These are phyloP conservation scores for Lepraria neglecta DNA, from an alignment of 495 filamentous ascomycete genomes.

Conservation along the genomic window DNA sequence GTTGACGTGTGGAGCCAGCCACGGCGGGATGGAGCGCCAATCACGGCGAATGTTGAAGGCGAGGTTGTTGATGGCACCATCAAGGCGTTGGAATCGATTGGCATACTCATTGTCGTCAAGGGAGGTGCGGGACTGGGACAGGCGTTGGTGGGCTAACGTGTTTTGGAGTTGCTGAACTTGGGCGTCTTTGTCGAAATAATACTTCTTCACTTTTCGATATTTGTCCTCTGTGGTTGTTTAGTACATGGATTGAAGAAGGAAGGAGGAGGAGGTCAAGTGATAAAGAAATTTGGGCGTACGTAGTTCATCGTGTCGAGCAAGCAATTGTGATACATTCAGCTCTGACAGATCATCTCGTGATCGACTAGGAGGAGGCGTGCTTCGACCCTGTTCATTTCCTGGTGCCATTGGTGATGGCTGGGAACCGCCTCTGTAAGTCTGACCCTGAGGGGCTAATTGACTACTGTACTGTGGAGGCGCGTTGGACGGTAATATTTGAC, in stretches of 20 bases:
- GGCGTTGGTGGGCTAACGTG: conserved; percentile 87
- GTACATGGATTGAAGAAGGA: conserved; percentile 21
- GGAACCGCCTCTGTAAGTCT: conserved; percentile 20
- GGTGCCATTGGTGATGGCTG: conserved; percentile 28
- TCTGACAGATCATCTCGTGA: conserved; percentile 50
- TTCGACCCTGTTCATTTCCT: conserved; percentile 42
- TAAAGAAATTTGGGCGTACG: conserved; percentile 43
- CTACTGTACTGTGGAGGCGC: conserved; percentile 24
- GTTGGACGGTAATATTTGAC: conserved; percentile 18
- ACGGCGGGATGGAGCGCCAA: conserved; percentile 73
- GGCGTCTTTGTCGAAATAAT: conserved; percentile 91
- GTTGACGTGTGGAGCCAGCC: conserved; percentile 73
- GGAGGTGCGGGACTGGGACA: conserved; percentile 89
- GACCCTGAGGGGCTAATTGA: conserved; percentile 25
- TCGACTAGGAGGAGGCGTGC: conserved; percentile 52
- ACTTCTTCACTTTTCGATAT: conserved; percentile 95
- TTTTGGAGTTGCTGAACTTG: conserved; percentile 96
- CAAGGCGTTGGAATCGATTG: conserved; percentile 82
- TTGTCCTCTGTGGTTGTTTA: conserved; percentile 61
- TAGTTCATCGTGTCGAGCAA: conserved; percentile 55
- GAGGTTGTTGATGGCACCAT: conserved; percentile 90
- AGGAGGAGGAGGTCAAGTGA: not conserved
- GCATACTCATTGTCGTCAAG: conserved; percentile 94
- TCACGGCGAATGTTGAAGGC: conserved; percentile 92
- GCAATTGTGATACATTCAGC: conserved; percentile 40